A percentile compares a stretch with the other conserved stretches of the same genome.
phyloP scores from a whole-genome alignment of 176 grass and related monocot species.

The Avena sativa region DNA sequence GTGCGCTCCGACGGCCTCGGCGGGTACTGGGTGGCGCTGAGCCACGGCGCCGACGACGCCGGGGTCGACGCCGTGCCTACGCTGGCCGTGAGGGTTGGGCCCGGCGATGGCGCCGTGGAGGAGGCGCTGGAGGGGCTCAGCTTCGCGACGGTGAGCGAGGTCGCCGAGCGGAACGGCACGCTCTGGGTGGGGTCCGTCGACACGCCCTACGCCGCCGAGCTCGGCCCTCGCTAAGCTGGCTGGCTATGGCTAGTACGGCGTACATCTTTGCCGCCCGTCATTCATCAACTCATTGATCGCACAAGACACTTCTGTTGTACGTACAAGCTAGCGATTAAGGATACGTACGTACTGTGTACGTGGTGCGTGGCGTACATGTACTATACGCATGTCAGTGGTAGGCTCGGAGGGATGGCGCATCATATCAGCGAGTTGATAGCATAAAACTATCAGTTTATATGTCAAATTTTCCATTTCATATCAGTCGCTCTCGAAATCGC shows the following conservation, averaged over 20 bases:
- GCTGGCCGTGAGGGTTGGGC: slow-evolving; percentile 51
- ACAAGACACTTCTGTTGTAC: background rate
- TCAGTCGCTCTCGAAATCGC: too few species aligned
- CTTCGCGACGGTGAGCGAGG: slow-evolving; percentile 61
- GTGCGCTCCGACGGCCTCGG: slow-evolving; percentile 53
- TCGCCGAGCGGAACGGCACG: slow-evolving; percentile 48
- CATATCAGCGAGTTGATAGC: too few species aligned
- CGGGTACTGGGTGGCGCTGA: slow-evolving; percentile 78
- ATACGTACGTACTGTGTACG: too few species aligned
- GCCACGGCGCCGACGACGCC: background rate
- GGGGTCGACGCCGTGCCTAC: background rate
- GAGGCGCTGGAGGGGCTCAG: slow-evolving; percentile 54
- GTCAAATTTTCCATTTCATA: too few species aligned
- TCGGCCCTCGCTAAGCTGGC: background rate
- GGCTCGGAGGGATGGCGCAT: too few species aligned
- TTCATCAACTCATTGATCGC: background rate
- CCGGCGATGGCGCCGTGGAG: slow-evolving; percentile 19
- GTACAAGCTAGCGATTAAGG: too few species aligned
- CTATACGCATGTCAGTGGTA: too few species aligned
- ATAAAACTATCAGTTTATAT: too few species aligned
- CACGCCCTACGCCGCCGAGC: slow-evolving; percentile 53
- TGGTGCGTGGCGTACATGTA: too few species aligned
- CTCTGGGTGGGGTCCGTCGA: slow-evolving; percentile 72
- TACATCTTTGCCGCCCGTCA: background rate
- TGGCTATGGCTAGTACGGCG: too few species aligned